phyloP scores from a whole-genome alignment of 1,139 yeast genomes.

The Protomyces gravidus region DNA sequence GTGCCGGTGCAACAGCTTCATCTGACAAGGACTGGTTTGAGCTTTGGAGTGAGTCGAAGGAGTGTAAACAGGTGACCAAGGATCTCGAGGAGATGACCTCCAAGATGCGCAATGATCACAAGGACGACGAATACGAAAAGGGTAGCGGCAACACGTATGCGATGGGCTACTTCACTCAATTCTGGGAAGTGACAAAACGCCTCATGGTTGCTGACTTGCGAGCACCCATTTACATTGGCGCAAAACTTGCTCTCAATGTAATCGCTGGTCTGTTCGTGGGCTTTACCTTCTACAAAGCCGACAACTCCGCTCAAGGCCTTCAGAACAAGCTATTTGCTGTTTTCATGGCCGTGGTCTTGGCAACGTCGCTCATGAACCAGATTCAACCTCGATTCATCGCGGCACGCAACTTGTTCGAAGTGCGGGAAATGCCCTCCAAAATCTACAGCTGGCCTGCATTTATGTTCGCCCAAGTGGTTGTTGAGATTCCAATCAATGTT shows the following conservation, averaged over 20 bases:
- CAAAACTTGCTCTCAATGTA: conserved; percentile 48
- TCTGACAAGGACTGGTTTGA: conserved; percentile 62
- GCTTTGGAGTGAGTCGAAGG: conserved; percentile 59
- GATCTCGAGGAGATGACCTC: conserved; percentile 33
- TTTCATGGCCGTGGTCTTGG: conserved; percentile 54
- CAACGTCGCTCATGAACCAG: conserved; percentile 57
- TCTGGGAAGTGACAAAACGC: conserved; percentile 34
- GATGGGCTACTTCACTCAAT: conserved; percentile 32
- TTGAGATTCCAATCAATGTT: conserved; percentile 56
- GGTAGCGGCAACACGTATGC: conserved; percentile 33
- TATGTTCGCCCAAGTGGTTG: conserved; percentile 50
- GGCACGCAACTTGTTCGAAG: conserved; percentile 54
- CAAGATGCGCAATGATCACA: conserved; percentile 3
- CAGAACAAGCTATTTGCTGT: conserved; percentile 44
- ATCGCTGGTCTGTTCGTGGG: conserved; percentile 52
- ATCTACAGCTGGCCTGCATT: conserved; percentile 63
- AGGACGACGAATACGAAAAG: background rate
- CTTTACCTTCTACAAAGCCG: conserved; percentile 48
- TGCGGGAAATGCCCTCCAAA: conserved; percentile 60
- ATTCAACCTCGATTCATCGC: conserved; percentile 48
- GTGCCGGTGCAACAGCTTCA: conserved; percentile 72
- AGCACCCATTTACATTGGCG: conserved; percentile 46
- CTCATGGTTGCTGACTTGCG: conserved; percentile 46
- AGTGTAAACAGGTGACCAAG: conserved; percentile 45
- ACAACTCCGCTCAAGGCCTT: conserved; percentile 39